Percentiles rank a stretch among this genome's conserved stretches.
Evolutionary conservation across 108 stramenopile species (phyloP).

Genomic region (Cyclotella kingstonii): DNA sequence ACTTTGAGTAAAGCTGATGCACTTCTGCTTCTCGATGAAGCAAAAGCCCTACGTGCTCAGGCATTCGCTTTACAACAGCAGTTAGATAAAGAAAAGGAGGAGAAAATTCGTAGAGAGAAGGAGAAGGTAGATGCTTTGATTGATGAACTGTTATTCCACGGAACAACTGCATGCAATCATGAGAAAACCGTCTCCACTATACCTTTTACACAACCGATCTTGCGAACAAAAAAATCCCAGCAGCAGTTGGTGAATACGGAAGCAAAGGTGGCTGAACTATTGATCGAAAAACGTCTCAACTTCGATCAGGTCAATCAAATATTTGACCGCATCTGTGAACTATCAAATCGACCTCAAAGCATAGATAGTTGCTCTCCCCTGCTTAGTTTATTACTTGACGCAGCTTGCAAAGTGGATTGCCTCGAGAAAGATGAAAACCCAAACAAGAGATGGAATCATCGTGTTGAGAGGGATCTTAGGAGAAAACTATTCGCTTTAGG

Average conservation of each 20-base stretch:
- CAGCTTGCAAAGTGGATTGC: slow-evolving; percentile 67
- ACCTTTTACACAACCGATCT: slow-evolving; percentile 8
- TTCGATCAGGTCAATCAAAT: slow-evolving; percentile 67
- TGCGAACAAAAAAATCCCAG: slow-evolving; percentile 13
- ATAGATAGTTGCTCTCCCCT: slow-evolving; percentile 40
- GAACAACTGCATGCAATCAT: slow-evolving; percentile 2
- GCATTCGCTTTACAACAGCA: slow-evolving; percentile 26
- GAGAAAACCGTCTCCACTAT: background rate
- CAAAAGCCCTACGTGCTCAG: slow-evolving; percentile 1
- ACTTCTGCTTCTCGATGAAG: background rate
- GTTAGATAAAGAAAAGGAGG: slow-evolving; percentile 40
- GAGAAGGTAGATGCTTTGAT: slow-evolving; percentile 68
- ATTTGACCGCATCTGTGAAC: slow-evolving; percentile 62
- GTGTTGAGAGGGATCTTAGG: slow-evolving; percentile 64
- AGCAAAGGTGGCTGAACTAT: slow-evolving; percentile 49
- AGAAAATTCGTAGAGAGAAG: slow-evolving; percentile 34
- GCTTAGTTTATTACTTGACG: slow-evolving; percentile 55
- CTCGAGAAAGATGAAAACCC: slow-evolving; percentile 72
- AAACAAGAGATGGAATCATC: slow-evolving; percentile 78
- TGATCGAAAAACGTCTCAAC: slow-evolving; percentile 58
- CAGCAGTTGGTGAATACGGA: slow-evolving; percentile 62
- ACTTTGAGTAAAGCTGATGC: background rate
- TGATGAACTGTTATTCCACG: slow-evolving; percentile 51
- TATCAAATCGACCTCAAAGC: slow-evolving; percentile 44
- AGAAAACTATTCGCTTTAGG: slow-evolving; percentile 41